Evolutionary conservation across 2,329 filamentous ascomycete genomes (phyloP).

Genomic region (Curvularia lunata): DNA sequence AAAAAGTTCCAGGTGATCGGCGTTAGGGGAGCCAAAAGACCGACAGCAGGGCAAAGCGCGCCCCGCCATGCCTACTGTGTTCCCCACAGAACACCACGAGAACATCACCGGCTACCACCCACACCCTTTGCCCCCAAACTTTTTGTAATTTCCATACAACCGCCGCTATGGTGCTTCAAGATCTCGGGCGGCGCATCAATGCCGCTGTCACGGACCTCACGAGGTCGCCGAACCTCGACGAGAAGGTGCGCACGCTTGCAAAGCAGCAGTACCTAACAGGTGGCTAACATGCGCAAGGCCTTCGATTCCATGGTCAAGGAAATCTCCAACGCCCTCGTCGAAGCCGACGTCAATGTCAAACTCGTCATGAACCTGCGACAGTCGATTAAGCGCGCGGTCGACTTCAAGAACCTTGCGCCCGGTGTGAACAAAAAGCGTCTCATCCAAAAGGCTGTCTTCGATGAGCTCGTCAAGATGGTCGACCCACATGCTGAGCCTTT

Average conservation of each 20-base stretch:
- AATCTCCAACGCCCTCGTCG: conserved; percentile 92
- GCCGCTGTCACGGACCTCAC: conserved; percentile 93
- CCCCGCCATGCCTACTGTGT: conserved; percentile 20
- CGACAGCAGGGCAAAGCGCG: conserved; percentile 45
- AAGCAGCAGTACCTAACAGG: conserved; percentile 15
- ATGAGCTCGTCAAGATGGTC: conserved; percentile 93
- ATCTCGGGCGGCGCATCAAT: conserved; percentile 98
- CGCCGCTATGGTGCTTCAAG: conserved; percentile 88
- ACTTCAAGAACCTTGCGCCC: conserved; percentile 90
- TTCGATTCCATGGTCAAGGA: conserved; percentile 99
- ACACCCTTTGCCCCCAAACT: conserved; percentile 4
- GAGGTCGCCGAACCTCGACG: conserved; percentile 88
- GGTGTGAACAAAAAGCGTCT: conserved; percentile 98
- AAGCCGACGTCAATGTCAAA: conserved; percentile 96
- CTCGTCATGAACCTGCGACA: conserved; percentile 91
- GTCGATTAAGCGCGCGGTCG: conserved; percentile 87
- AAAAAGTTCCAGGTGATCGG: conserved; percentile 38
- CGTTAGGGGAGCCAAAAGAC: conserved; percentile 24
- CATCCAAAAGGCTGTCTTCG: conserved; percentile 97
- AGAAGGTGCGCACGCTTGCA: conserved; percentile 69
- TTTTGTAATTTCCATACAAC: conserved; percentile 20
- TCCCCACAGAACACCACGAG: conserved; percentile 30
- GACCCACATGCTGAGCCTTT: conserved; percentile 95
- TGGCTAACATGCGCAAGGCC: conserved; percentile 65
- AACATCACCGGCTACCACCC: conserved; percentile 19